These are phyloP conservation scores for Hermanozyma aechmeae DNA, from an alignment of 805 yeast genomes.

Conservation along the genomic window DNA sequence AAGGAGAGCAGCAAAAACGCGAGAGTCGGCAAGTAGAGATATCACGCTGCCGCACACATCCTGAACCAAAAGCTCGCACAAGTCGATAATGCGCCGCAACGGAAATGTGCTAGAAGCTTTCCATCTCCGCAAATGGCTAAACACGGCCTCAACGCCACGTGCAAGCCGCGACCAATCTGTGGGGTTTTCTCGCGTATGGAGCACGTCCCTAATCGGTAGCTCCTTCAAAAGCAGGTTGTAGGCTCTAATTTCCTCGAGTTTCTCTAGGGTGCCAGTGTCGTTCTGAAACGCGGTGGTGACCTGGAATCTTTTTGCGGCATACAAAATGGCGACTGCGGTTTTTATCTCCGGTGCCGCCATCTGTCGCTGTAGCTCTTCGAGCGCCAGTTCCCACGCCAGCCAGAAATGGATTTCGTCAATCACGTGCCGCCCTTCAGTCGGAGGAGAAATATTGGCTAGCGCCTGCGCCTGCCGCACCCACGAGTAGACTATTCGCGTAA, in stretches of 20 bases:
- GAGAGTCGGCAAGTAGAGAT: not conserved
- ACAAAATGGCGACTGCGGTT: slow-evolving; percentile 50
- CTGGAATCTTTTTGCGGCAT: slow-evolving; percentile 69
- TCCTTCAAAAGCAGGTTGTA: slow-evolving; percentile 60
- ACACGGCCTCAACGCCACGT: slow-evolving; percentile 36
- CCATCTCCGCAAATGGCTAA: slow-evolving; percentile 56
- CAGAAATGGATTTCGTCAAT: slow-evolving; percentile 71
- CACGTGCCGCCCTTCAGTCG: slow-evolving; percentile 41
- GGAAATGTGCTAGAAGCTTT: slow-evolving; percentile 51
- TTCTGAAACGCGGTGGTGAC: slow-evolving; percentile 64
- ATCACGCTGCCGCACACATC: slow-evolving; percentile 20
- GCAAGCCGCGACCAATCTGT: slow-evolving; percentile 34
- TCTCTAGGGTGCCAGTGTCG: slow-evolving; percentile 58
- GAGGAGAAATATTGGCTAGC: slow-evolving; percentile 43
- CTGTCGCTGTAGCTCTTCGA: slow-evolving; percentile 49
- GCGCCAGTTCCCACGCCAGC: slow-evolving; percentile 58
- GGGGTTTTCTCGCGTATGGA: slow-evolving; percentile 9
- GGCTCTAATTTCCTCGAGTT: slow-evolving; percentile 39
- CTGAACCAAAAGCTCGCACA: slow-evolving; percentile 56
- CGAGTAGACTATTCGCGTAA: slow-evolving; percentile 60
- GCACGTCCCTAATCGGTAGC: slow-evolving; percentile 56
- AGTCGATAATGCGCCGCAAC: slow-evolving; percentile 46
- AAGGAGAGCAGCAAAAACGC: not conserved
- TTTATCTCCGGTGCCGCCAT: slow-evolving; percentile 43
- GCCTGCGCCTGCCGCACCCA: slow-evolving; percentile 65